Evolutionary conservation across 352 stramenopile species (phyloP), one percentile per base, ranked within the genome.

Genomic region (Peronospora destructor): DNA sequence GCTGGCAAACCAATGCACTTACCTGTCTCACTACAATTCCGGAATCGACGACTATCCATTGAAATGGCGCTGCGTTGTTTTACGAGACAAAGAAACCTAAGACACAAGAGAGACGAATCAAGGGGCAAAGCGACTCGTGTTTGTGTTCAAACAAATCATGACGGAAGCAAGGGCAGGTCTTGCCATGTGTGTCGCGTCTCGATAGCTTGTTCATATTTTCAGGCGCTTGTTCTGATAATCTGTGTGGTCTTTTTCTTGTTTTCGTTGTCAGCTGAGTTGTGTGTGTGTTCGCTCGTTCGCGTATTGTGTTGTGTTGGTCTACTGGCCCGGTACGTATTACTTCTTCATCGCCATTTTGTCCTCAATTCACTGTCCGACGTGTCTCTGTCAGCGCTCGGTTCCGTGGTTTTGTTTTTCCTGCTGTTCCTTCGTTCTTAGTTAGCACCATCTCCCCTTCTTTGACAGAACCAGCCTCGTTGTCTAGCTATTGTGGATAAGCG

Each of bases 401-500:
- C 12, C 0, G 13, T 53, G 13, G 37, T 33, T 45, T 17, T 32
- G 19, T 14, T 17, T 33, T 37, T 17, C 9, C 37, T 49, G 43
- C 30, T 29, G 17, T 47, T 39, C 26, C 33, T 11, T 39, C 45
- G 16, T 14, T 49, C 30, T 51, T 39, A 16, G 28, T 33, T 34
- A 45, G 36, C 8, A 51, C 32, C 9, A 26, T 19, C 7, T 1
- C 32, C 11, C 2, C 37, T 23, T 16, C 3, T 42, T 21, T 19
- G 6, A 35, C 14, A 23, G 33, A 14, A 49, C 33, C 14, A 33
- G 14, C 12, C 43, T 30, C 13, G 4, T 17, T 39, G 54, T 61
- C 42, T 73, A 69, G 37, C 64, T 61, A 50, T 76, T 81, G 55
- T 78, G 73, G 42, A 79, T 47, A 48, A 84, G 53, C 38, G 69